These are phyloP conservation scores for Acidomyces sp. DNA, from an alignment of 495 filamentous ascomycete genomes.

Conservation along the genomic window DNA sequence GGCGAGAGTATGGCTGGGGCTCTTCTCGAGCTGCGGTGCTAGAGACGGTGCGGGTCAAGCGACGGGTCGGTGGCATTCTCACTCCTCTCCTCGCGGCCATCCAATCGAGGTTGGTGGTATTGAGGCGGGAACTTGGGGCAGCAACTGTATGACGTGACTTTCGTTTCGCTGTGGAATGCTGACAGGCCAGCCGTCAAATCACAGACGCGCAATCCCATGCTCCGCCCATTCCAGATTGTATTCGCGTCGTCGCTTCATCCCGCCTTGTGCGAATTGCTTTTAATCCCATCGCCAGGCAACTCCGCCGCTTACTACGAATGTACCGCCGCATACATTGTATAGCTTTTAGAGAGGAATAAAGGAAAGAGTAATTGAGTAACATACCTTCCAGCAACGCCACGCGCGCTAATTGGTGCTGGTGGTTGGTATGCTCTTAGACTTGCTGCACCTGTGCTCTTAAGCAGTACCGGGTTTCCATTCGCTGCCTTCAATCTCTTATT, in stretches of 20 bases:
- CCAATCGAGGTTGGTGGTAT: conserved; percentile 2
- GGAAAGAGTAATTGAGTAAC: not conserved
- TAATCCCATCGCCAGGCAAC: not conserved
- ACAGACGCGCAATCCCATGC: no score
- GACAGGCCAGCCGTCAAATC: no score
- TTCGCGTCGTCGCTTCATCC: not conserved
- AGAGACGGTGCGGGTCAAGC: conserved; percentile 8
- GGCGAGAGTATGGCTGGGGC: conserved; percentile 4
- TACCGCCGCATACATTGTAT: no score
- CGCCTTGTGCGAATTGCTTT: not conserved
- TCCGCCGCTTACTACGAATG: no score
- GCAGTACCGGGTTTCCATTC: conserved; percentile 4
- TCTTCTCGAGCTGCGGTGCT: not conserved
- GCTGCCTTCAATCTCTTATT: conserved; percentile 18
- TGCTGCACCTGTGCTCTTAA: conserved; percentile 3
- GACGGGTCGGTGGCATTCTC: conserved; percentile 17
- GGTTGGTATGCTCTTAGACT: conserved; percentile 10
- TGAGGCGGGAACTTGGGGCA: no score
- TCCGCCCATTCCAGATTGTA: no score
- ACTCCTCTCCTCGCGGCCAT: not conserved
- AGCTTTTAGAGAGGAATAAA: no score
- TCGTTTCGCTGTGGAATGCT: not conserved
- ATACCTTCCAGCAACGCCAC: conserved; percentile 4
- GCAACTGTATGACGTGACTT: not conserved
- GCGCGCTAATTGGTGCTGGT: conserved; percentile 5